Base-by-base conservation (phyloP, 106 monocot species). In the Acorus gramineus region DNA sequence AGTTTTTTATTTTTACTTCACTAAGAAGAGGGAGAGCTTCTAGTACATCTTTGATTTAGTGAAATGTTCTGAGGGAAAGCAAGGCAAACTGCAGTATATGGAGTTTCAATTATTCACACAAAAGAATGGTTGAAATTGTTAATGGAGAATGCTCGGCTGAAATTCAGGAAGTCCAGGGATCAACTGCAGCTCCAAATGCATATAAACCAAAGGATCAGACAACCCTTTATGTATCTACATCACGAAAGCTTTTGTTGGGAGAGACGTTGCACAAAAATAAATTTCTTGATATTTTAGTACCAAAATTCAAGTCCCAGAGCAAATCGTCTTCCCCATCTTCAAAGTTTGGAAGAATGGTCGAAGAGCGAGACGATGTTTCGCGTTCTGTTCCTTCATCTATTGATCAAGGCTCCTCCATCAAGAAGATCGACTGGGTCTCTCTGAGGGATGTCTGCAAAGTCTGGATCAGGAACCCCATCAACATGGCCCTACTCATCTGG, bases 391-490 rank as follows among this genome's bases (percentile, higher is more conserved):
- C 47, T 58, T 61, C 64, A 50, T 28, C 28, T 28, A 13, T 13
- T 42, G 47, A 44, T 64, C 69, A 66, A 49, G 61, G 9, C 8
- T 67, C 69, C 14, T 60, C 55, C 7, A 63, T 60, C 13, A 72
- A 60, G 66, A 81, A 84, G 77, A 78, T 85, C 54, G 69, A 76
- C 58, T 93, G 93, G 88, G 45, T 44, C 59, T 78, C 73, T 57
- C 44, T 92, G 45, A 63, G 56, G 59, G 28, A 65, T 8, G 53
- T 86, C 53, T 67, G 65, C 46, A 87, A 84, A n/a, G 67, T 66
- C 11, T 92, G 92, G 92, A 81, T 92, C n/a, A 76, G 60, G 67
- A 62, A 92, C 60, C 92, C 92, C 42, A 80, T 92, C 81, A 92
- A 92, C 55, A 81, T 92, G 74, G 86, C 84, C 3, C 84, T 92